Base-by-base conservation (phyloP, 768 basidiomycete species). In the Phaeotremella skinneri region DNA sequence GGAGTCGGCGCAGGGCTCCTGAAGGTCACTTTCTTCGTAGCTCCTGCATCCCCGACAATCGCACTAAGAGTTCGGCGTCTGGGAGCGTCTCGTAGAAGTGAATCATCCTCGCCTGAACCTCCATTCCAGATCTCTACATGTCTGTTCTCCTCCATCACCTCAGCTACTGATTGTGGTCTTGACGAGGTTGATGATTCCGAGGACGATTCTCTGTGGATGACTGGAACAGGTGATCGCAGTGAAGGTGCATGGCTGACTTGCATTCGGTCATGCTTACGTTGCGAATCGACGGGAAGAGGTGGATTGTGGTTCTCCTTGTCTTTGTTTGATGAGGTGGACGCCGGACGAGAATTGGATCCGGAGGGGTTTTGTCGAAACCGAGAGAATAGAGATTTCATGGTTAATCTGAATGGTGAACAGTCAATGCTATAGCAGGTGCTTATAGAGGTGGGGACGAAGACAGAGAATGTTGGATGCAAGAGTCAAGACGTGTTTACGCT, bases 1-100 rank as follows among this genome's bases (percentile, higher is more conserved):
- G 67, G 70, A 2, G 70, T 72, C 2, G 70, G 70, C 13, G 50
- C 58, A 7, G 70, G 70, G 48, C 63, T 63, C 37, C 67, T 57
- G 37, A 72, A 72, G 2, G 70, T 72, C 21, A 72, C 70, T 39
- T 72, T 72, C 49, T 72, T 72, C 30, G 55, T 21, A 45, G 21
- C 21, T 20, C 21, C 13, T 7, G 6, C 21, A 9, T 39, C 43
- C n/a, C 39, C 62, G n/a, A 21, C 49, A 20, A 25, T 53, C 13
- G 31, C 37, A 23, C 56, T 62, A 21, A 58, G 26, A 14, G 51
- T 50, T 29, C 54, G 55, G 29, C 30, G n/a, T 51, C 37, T 20
- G 23, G 42, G 48, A 23, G 30, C 3, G 34, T 37, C 34, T 7
- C 7, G 7, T 7, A 37, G 9, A 37, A 37, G 34, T 20, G 7